Base-by-base conservation (phyloP, 2,329 filamentous ascomycete species). In the Beauveria sp. region DNA sequence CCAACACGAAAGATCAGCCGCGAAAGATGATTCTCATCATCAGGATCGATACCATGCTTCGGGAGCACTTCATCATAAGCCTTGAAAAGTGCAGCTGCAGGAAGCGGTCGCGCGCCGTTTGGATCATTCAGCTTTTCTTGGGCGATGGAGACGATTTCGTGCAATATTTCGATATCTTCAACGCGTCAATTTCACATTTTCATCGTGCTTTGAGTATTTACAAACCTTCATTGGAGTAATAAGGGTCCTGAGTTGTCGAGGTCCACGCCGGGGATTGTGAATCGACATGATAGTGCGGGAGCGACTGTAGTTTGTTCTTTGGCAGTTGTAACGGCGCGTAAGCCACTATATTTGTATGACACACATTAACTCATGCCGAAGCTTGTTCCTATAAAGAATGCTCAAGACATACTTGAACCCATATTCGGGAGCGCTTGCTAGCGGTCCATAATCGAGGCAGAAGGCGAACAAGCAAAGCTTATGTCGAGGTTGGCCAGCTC, bases 1-100 rank as follows among this genome's bases (percentile, higher is more conserved):
- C 90, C 89, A 70, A 96, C 85, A 68, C 87, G 87, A 71, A 95
- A 90, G 61, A 96, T 76, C 68, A 96, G 86, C 65, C 88, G 85
- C 65, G 91, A 86, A 69, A 92, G 87, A 66, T 89, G 85, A 67
- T 86, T 86, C 68, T 93, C 90, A 66, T 88, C 81, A 67, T 90
- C 86, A n/a, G 85, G 81, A 63, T 90, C 82, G 65, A 91, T 78
- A 60, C 86, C 88, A 76, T 89, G 79, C 65, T 85, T 79, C 5
- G 83, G 84, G n/a, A 96, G 82, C 47, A 93, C 81, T 61, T 84
- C 80, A 70, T 95, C 88, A 71, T 96, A 96, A 34, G 91, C 90
- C 58, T 82, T 81, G 74, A 96, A 96, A 20, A 96, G 81, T 10
- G 91, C 90, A 69, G 86, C 86, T 62, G 88, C 91, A 3, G 90